phyloP scores from a whole-genome alignment of 345 rosid genomes.

The Hevea brasiliensis region DNA sequence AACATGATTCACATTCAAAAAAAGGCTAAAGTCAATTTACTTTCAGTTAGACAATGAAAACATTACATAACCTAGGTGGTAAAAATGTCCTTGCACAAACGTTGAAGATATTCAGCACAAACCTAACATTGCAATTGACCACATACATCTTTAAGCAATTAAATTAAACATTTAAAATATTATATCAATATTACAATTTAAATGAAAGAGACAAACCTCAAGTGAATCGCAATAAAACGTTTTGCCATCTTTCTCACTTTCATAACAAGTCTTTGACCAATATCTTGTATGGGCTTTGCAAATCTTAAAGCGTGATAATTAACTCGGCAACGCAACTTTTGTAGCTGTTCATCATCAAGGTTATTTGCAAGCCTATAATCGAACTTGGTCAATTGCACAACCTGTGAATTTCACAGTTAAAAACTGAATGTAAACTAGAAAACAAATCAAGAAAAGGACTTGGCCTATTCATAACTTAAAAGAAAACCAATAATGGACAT shows the following conservation, averaged over 20 bases:
- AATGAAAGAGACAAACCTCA: slow-evolving; percentile 55
- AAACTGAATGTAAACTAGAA: background rate
- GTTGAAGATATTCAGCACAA: background rate
- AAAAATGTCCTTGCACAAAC: background rate
- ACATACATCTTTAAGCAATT: background rate
- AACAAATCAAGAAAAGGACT: background rate
- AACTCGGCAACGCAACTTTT: slow-evolving; percentile 89
- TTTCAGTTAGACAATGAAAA: background rate
- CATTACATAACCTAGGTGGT: background rate
- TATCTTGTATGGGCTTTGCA: slow-evolving; percentile 72
- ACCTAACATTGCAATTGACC: background rate
- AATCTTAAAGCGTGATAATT: slow-evolving; percentile 91
- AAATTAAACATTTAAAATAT: background rate
- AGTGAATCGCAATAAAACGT: slow-evolving; percentile 84
- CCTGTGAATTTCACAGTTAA: slow-evolving; percentile 49
- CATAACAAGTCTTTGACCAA: slow-evolving; percentile 72
- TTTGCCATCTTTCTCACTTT: slow-evolving; percentile 77
- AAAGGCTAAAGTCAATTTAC: background rate
- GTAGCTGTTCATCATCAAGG: slow-evolving; percentile 85
- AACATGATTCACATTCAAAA: background rate
- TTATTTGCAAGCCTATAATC: slow-evolving; percentile 92
- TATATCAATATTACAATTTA: background rate
- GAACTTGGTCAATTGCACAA: slow-evolving; percentile 94
- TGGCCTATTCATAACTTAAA: background rate
- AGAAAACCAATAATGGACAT: background rate